Percentiles rank a stretch among this genome's conserved stretches.
These are phyloP conservation scores for Blastocystis sp. DNA, from an alignment of 352 stramenopile species.

Conservation along the genomic window DNA sequence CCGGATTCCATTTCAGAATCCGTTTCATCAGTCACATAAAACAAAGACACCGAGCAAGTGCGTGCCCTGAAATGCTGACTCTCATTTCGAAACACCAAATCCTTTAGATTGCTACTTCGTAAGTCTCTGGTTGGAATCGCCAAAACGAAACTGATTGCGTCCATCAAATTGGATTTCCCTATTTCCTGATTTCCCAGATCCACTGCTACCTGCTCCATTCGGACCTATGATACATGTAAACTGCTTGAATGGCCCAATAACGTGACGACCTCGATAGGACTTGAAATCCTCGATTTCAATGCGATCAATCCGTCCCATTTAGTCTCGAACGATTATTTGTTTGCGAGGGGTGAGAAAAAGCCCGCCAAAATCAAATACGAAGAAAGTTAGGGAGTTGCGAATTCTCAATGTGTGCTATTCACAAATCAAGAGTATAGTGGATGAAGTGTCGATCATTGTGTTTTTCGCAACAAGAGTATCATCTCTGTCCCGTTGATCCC, in stretches of 20 bases:
- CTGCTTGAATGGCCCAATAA: constrained; percentile 90
- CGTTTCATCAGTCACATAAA: constrained; percentile 78
- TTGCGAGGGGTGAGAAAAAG: background rate
- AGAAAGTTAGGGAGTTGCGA: background rate
- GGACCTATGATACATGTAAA: constrained; percentile 95
- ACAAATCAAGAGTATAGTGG: no score
- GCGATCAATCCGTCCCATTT: constrained; percentile 79
- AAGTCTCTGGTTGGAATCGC: constrained; percentile 90
- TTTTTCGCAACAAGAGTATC: background rate
- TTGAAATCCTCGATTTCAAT: constrained; percentile 99
- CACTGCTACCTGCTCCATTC: constrained; percentile 78
- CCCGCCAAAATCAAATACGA: constrained; percentile 14
- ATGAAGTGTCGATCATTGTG: no score
- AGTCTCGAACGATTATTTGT: background rate
- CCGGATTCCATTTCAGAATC: constrained; percentile 68
- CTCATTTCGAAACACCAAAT: constrained; percentile 86
- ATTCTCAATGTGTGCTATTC: no score
- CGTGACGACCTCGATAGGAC: constrained; percentile 85
- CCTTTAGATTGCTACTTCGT: constrained; percentile 86
- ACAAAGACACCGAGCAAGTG: constrained; percentile 82
- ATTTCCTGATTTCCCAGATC: background rate
- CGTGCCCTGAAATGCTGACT: constrained; percentile 66
- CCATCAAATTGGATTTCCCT: constrained; percentile 84
- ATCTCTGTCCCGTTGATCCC: background rate
- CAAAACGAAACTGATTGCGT: constrained; percentile 94